These are phyloP conservation scores for Odonthalia washingtoniensis DNA, from an alignment of 31 red algal species.

Conservation along the genomic window DNA sequence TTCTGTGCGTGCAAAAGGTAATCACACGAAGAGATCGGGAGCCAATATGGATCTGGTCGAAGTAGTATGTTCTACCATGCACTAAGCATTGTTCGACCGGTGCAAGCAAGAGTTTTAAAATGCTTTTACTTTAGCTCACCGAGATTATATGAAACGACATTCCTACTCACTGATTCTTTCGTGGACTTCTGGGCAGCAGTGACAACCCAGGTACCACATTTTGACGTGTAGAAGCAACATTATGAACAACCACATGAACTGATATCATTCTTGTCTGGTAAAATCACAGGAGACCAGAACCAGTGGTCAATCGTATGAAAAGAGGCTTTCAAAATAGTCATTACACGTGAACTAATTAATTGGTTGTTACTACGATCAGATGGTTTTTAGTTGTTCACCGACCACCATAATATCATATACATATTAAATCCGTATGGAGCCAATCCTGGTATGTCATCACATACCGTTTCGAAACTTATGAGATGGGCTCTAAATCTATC, in stretches of 20 bases:
- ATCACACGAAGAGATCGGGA: slow-evolving; percentile 13
- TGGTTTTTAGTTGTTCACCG: not conserved
- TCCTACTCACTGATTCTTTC: not conserved
- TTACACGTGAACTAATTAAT: not conserved
- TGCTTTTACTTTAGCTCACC: not conserved
- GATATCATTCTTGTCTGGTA: not conserved
- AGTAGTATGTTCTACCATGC: not conserved
- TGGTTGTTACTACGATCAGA: not conserved
- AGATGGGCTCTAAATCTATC: too few relatives aligned
- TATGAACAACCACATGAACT: not conserved
- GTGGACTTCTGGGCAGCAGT: not conserved
- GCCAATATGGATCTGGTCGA: not conserved
- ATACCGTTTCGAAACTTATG: too few relatives aligned
- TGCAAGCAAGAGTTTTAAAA: not conserved
- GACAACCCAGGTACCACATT: not conserved
- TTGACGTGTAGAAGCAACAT: not conserved
- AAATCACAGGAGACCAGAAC: not conserved
- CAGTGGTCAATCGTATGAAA: not conserved
- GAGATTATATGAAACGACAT: not conserved
- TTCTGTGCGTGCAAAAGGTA: slow-evolving; percentile 14
- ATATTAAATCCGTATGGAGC: not conserved
- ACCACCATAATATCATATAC: not conserved
- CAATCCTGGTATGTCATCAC: too few relatives aligned
- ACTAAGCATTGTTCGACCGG: not conserved
- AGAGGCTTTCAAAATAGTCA: not conserved